Evolutionary conservation across 306 rosid genomes (phyloP).

Genomic region (Crataegus laevigata): DNA sequence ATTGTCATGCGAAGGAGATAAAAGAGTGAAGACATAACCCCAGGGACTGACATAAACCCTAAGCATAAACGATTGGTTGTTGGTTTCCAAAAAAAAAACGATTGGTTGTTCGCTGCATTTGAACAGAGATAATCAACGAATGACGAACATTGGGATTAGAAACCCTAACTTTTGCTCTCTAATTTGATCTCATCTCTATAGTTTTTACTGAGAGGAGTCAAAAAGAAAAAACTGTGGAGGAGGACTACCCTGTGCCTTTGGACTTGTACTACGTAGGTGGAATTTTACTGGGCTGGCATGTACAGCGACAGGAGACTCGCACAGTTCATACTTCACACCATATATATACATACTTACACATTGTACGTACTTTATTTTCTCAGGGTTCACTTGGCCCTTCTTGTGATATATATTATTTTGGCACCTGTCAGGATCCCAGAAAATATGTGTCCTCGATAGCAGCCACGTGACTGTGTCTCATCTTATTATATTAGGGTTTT

Average conservation of each 20-base stretch:
- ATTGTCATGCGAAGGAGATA: no score
- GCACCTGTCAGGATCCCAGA: background rate
- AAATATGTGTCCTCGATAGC: background rate
- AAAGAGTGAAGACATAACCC: no score
- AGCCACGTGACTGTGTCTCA: background rate
- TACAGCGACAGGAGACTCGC: background rate
- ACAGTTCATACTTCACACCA: background rate
- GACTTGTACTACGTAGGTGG: background rate
- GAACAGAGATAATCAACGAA: background rate
- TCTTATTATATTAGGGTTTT: background rate
- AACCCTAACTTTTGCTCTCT: background rate
- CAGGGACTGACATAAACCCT: no score
- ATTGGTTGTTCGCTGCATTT: background rate
- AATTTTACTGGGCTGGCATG: background rate
- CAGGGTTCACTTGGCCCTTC: constrained; percentile 1
- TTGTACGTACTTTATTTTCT: background rate
- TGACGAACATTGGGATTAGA: background rate
- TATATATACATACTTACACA: background rate
- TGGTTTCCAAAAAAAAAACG: background rate
- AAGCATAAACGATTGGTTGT: background rate
- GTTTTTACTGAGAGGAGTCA: background rate
- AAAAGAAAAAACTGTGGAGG: background rate
- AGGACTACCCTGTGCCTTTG: background rate
- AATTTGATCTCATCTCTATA: background rate
- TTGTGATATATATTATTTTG: background rate